Conservation (phyloP, 257 asterid genomes). For the Misopates orontium region DNA sequence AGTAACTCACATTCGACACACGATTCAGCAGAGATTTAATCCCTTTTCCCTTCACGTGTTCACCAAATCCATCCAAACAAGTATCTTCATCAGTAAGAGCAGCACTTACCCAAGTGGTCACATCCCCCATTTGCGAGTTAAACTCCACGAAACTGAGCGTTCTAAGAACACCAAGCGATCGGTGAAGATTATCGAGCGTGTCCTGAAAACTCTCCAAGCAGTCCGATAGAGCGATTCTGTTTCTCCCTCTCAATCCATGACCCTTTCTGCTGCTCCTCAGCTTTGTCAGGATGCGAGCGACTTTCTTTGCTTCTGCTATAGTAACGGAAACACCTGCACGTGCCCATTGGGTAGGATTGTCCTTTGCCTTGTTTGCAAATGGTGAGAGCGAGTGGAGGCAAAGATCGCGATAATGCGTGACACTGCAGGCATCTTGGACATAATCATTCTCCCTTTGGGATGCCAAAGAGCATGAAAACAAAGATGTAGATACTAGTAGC, state of each 20-base stretch:
- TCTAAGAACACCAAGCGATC: conserved; percentile 53
- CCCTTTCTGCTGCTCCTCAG: conserved; percentile 16
- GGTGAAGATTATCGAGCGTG: conserved; percentile 58
- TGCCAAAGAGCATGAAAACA: conserved; percentile 1
- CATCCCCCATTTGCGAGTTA: conserved; percentile 53
- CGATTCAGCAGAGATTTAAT: conserved; percentile 31
- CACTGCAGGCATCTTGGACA: conserved; percentile 61
- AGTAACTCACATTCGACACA: conserved; percentile 39
- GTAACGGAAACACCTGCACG: conserved; percentile 76
- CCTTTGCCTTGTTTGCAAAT: conserved; percentile 46
- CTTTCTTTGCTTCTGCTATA: conserved; percentile 50
- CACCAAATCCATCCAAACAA: conserved; percentile 58
- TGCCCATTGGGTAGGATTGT: conserved; percentile 62
- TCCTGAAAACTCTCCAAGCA: conserved; percentile 58
- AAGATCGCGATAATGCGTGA: conserved; percentile 50
- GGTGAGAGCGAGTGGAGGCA: conserved; percentile 56
- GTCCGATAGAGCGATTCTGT: conserved; percentile 41
- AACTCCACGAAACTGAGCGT: conserved; percentile 39
- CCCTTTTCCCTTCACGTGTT: conserved; percentile 30
- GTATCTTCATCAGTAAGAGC: conserved; percentile 74
- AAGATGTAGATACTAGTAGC: conserved; percentile 27
- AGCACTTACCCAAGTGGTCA: conserved; percentile 69
- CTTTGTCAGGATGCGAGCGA: conserved; percentile 25
- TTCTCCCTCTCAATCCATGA: conserved; percentile 25
- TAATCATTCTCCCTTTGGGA: conserved; percentile 28